Evolutionary conservation across 805 yeast species (phyloP).

Genomic region (Candida sphagnicola): DNA sequence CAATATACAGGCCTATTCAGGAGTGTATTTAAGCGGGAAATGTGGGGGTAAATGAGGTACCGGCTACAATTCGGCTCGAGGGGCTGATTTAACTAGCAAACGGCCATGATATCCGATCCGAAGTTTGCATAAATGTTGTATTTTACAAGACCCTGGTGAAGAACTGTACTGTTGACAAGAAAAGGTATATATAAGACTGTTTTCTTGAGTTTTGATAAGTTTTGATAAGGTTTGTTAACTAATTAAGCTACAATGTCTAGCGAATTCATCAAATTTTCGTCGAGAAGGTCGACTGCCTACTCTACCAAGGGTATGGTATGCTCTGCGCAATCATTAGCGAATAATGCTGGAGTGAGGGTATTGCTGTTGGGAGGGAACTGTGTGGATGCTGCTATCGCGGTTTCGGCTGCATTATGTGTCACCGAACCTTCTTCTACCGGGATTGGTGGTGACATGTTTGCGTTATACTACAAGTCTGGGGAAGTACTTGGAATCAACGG

Average conservation of each 20-base stretch:
- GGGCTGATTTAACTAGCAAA: too few species aligned
- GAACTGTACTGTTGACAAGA: too few species aligned
- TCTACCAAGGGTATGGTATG: conserved; percentile 71
- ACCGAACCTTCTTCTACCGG: conserved; percentile 61
- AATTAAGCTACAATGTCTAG: conserved; percentile 10
- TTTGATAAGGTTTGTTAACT: too few species aligned
- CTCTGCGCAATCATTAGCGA: conserved; percentile 74
- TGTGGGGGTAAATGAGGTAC: too few species aligned
- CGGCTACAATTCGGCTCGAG: too few species aligned
- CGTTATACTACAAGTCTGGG: conserved; percentile 47
- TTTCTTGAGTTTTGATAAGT: too few species aligned
- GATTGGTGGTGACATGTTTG: conserved; percentile 68
- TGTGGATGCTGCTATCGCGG: conserved; percentile 61
- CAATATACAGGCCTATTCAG: too few species aligned
- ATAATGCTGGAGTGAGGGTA: conserved; percentile 65
- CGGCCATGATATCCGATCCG: too few species aligned
- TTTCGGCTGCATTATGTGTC: conserved; percentile 51
- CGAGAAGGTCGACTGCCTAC: conserved; percentile 72
- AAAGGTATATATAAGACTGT: too few species aligned
- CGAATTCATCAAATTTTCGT: conserved; percentile 32
- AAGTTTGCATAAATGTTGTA: too few species aligned
- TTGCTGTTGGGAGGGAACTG: conserved; percentile 71
- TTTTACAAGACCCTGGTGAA: too few species aligned
- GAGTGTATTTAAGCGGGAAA: too few species aligned
- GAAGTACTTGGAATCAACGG: conserved; percentile 67